Conservation (phyloP, 805 yeast species). For the Candida pseudoglaebosa region DNA sequence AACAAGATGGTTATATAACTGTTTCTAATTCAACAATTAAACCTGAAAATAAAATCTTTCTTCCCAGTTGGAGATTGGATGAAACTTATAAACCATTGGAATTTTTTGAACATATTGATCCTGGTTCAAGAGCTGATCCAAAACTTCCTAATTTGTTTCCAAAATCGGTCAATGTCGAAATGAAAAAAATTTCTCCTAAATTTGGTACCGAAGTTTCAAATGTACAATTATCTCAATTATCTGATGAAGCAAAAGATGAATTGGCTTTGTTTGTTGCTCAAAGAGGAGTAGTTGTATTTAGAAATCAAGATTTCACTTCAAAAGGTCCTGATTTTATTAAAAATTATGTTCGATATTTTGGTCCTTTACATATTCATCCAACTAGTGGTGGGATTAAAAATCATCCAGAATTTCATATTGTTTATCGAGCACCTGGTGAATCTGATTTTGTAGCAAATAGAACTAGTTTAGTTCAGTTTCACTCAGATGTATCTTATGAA, state of each 20-base stretch:
- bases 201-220: conserved; percentile 66
- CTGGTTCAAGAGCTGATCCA: conserved; percentile 57
- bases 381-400: conserved; percentile 36
- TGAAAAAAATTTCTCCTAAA: conserved; percentile 55
- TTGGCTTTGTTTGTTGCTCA: conserved; percentile 63
- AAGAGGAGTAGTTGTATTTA: conserved; percentile 62
- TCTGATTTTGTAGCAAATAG: conserved; percentile 15
- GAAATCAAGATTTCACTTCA: conserved; percentile 57
- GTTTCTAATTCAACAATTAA: conserved; percentile 6
- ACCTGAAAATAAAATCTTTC: conserved; percentile 20
- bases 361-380: conserved; percentile 44
- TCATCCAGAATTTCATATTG: conserved; percentile 26
- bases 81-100: conserved; percentile 48
- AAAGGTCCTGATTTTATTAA: conserved; percentile 30
- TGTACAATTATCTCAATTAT: conserved; percentile 52
- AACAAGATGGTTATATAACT: conserved; percentile 12
- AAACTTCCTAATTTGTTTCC: conserved; percentile 48
- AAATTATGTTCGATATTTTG: conserved; percentile 32
- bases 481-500: conserved; percentile 38
- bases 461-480: conserved; percentile 29
- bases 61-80: conserved; percentile 30
- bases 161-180: conserved; percentile 19
- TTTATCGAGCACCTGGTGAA: conserved; percentile 18
- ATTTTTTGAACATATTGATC: conserved; percentile 54
- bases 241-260: conserved; percentile 57